Conservation (phyloP, 2,329 filamentous ascomycete genomes). For the Emergomyces orientalis region DNA sequence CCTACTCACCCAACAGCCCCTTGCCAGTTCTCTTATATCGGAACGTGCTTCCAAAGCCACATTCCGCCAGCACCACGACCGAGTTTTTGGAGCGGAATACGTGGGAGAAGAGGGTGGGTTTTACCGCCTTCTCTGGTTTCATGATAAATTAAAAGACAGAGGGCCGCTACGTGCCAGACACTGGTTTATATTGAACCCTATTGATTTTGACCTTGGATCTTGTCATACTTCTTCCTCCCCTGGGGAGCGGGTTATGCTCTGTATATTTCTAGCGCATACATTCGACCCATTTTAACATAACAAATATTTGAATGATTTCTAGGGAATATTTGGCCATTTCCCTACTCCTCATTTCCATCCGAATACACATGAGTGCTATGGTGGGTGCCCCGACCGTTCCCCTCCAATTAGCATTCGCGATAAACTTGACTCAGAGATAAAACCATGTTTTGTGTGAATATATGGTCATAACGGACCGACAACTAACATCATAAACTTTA, state of each 20-base stretch:
- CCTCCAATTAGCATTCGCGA: no score
- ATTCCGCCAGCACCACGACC: constrained; percentile 19
- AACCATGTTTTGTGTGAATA: no score
- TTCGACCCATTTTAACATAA: neutral
- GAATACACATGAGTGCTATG: constrained; percentile 33
- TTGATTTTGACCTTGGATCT: no score
- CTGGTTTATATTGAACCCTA: neutral
- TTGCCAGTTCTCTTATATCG: constrained; percentile 31
- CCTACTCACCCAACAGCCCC: constrained; percentile 26
- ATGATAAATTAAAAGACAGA: neutral
- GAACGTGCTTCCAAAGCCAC: constrained; percentile 23
- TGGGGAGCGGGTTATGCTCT: neutral
- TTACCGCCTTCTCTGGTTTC: neutral
- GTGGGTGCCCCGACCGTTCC: constrained; percentile 14
- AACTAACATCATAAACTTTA: neutral
- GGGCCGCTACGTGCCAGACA: neutral
- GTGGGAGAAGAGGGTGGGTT: constrained; percentile 25
- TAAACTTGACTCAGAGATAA: no score
- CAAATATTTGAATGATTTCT: neutral
- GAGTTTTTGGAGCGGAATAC: constrained; percentile 25
- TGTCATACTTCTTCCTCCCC: no score
- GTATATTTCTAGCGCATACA: no score
- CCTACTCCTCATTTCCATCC: constrained; percentile 26
- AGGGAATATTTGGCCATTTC: constrained; percentile 24
- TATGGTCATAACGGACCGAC: neutral